A percentile compares a stretch with the other conserved stretches of the same genome.
phyloP scores from a whole-genome alignment of 306 rosid genomes.

The Morella rubra region DNA sequence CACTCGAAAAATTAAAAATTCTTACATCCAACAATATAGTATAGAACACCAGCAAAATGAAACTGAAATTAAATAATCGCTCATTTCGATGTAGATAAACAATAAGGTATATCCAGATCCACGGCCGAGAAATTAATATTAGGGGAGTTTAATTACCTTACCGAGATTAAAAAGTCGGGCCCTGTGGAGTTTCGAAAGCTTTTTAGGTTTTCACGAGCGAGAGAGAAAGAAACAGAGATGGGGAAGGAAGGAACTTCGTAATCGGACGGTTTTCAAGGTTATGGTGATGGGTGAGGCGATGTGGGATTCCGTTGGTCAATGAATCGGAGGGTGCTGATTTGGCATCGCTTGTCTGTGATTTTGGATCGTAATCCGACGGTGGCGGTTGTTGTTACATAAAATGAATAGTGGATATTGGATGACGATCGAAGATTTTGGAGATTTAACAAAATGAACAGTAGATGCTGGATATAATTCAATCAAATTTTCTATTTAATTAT shows the following conservation, averaged over 20 bases:
- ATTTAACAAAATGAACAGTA: too few relatives aligned
- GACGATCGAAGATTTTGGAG: too few relatives aligned
- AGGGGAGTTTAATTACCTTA: constrained; percentile 18
- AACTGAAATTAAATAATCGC: neutral
- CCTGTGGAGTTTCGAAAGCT: constrained; percentile 17
- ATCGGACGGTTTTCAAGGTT: constrained; percentile 20
- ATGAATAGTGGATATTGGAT: too few relatives aligned
- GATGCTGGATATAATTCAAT: too few relatives aligned
- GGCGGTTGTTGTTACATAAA: too few relatives aligned
- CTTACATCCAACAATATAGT: neutral
- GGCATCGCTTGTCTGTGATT: neutral
- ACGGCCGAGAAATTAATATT: neutral
- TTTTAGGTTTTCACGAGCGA: constrained; percentile 48
- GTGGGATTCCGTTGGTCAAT: constrained; percentile 23
- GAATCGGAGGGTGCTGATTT: constrained; percentile 11
- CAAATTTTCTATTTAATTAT: too few relatives aligned
- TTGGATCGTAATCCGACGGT: neutral
- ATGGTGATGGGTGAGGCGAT: constrained; percentile 11
- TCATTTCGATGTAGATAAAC: neutral
- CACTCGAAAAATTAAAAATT: neutral
- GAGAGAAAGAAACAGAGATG: constrained; percentile 24
- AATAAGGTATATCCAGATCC: constrained; percentile 34
- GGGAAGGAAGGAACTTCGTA: constrained; percentile 11
- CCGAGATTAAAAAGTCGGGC: constrained; percentile 27
- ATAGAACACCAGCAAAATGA: neutral